Conservation (phyloP, 129 eudicot genomes). For the Heracleum sosnowskyi region DNA sequence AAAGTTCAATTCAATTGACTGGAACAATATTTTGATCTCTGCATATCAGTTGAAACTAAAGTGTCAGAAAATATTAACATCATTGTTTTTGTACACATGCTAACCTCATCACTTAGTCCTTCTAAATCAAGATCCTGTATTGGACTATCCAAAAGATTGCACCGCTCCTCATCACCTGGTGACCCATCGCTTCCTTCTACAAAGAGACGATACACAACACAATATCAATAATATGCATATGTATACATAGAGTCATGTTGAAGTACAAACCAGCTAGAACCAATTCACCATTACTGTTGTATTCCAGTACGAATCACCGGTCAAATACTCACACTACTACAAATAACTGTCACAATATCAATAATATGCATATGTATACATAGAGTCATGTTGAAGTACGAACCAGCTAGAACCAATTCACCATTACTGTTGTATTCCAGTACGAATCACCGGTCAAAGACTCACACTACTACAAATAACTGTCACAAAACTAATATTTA, state of each 20-base stretch:
- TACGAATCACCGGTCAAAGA: too few relatives aligned
- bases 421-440: too few relatives aligned
- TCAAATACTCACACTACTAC: too few relatives aligned
- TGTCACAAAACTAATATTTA: too few relatives aligned
- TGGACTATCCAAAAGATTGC: conserved; percentile 16
- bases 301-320: too few relatives aligned
- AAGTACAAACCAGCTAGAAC: too few relatives aligned
- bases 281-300: too few relatives aligned
- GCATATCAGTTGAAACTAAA: not conserved
- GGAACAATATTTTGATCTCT: not conserved
- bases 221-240: not conserved
- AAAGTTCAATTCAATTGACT: not conserved
- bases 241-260: too few relatives aligned
- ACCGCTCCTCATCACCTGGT: conserved; percentile 8
- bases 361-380: not conserved
- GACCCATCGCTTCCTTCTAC: conserved; percentile 2
- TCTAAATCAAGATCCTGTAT: conserved; percentile 13
- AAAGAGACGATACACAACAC: not conserved
- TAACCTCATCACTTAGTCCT: conserved; percentile 48
- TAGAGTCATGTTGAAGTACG: too few relatives aligned
- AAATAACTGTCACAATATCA: not conserved
- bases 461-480: too few relatives aligned
- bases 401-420: too few relatives aligned
- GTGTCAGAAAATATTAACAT: not conserved
- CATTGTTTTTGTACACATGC: not conserved